Evolutionary conservation across 306 rosid species (phyloP), one percentile per base, ranked within the genome.

Genomic region (Castanospermum australe): DNA sequence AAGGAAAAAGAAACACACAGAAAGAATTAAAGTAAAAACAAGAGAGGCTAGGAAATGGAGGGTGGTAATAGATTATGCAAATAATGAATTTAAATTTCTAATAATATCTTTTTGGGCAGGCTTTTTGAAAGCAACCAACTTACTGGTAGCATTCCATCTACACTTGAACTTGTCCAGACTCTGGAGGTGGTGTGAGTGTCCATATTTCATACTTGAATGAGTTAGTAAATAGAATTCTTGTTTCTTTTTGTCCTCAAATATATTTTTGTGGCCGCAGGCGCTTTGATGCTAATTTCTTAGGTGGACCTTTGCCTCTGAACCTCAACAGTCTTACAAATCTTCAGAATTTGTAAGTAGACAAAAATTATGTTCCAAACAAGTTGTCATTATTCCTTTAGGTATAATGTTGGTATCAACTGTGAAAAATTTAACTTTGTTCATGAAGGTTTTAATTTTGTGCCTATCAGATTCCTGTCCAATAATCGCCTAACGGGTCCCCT

Each of bases 341-440:
- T n/a, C n/a, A n/a, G n/a, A n/a, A n/a, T n/a, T n/a, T 90, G 94
- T 88, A 83, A 86, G 94, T 45, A 75, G 15, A 69, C 44, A 70
- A 12, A 32, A 44, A 41, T 39, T 7, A 13, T 59, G 10, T 52
- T 2, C 54, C 73, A 76, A 55, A 74, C 30, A 59, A 60, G 17
- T 15, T 47, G n/a, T n/a, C n/a, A n/a, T 47, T 20, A 10, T 28
- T 45, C 20, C 4, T 4, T 39, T 28, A 2, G 7, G 25, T 17
- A 32, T 10, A 30, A 1, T 41, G 0, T 57, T 36, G 70, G 14
- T 8, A 68, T 73, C 10, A 47, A 8, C 0, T 0, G 11, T 24
- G 9, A 18, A 63, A 78, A 15, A 42, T 68, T 41, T 42, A 5
- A 10, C 22, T 54, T 50, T 73, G 64, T 24, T n/a, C n/a, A 21